Percentiles rank a stretch among this genome's conserved stretches.
These are phyloP conservation scores for Pseudocercospora crystallina DNA, from an alignment of 2,329 filamentous ascomycete species.

Conservation along the genomic window DNA sequence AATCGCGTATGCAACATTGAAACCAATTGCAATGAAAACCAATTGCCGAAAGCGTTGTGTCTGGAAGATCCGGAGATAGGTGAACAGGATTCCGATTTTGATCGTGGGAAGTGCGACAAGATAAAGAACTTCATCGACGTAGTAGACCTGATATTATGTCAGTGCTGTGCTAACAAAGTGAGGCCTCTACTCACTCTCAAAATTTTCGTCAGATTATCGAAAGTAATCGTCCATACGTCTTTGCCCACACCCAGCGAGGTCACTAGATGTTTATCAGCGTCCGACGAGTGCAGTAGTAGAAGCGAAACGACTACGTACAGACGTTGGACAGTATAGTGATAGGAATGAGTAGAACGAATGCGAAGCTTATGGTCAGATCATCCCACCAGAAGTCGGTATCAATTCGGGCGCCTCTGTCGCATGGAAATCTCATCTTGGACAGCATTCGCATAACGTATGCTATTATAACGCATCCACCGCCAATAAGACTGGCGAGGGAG, in stretches of 20 bases:
- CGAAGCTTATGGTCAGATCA: conserved; percentile 19
- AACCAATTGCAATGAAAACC: conserved; percentile 13
- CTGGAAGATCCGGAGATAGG: conserved; percentile 22
- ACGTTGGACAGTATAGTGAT: conserved; percentile 16
- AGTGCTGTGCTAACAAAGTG: background rate
- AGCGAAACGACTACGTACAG: conserved; percentile 2
- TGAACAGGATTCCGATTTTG: conserved; percentile 21
- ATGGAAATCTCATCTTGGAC: conserved; percentile 19
- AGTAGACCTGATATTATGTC: conserved; percentile 11
- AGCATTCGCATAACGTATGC: conserved; percentile 18
- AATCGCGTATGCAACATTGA: conserved; percentile 20
- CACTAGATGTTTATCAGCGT: conserved; percentile 5
- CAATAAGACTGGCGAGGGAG: conserved; percentile 15
- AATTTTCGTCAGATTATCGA: conserved; percentile 15
- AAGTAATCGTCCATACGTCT: conserved; percentile 21
- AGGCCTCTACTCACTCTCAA: conserved; percentile 5
- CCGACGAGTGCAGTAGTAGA: background rate
- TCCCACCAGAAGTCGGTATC: conserved; percentile 22
- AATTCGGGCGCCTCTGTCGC: conserved; percentile 14
- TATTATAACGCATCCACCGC: conserved; percentile 4
- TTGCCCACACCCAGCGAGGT: conserved; percentile 10
- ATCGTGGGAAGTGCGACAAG: conserved; percentile 14
- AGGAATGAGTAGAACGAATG: conserved; percentile 15
- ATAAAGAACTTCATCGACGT: conserved; percentile 18
- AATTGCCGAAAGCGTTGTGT: conserved; percentile 12